Conservation (phyloP, 2,329 filamentous ascomycete species). For the Intubia oerlemansii region DNA sequence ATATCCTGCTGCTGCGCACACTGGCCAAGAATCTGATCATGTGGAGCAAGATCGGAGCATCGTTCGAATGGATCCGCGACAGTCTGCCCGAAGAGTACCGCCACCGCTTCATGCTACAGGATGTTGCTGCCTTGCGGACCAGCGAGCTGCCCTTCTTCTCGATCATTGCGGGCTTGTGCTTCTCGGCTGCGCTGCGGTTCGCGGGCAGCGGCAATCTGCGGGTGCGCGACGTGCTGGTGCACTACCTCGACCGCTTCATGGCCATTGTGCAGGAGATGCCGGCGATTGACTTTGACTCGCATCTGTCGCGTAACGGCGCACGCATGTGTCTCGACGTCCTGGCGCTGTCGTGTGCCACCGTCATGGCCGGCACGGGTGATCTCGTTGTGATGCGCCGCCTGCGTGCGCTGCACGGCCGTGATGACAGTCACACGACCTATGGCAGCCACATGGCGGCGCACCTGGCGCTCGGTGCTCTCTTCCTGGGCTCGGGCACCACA, state of each 20-base stretch:
- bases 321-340: conserved; percentile 82
- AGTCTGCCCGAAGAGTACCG: conserved; percentile 55
- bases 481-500: conserved; percentile 78
- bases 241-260: conserved; percentile 73
- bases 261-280: conserved; percentile 42
- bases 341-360: conserved; percentile 59
- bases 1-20: conserved; percentile 77
- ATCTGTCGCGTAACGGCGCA: conserved; percentile 61
- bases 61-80: conserved; percentile 49
- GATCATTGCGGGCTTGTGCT: conserved; percentile 75
- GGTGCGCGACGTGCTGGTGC: conserved; percentile 63
- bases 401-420: conserved; percentile 68
- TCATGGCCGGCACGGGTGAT: conserved; percentile 94
- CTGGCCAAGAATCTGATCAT: conserved; percentile 80
- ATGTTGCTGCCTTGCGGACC: conserved; percentile 43
- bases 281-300: conserved; percentile 50
- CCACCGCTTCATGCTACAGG: conserved; percentile 34
- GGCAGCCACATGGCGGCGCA: conserved; percentile 87
- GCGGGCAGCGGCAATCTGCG: conserved; percentile 48
- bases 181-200: conserved; percentile 52
- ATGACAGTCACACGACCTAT: conserved; percentile 68
- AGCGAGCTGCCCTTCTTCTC: conserved; percentile 84
- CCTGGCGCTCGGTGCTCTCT: conserved; percentile 75
- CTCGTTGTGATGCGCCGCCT: conserved; percentile 66
- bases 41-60: conserved; percentile 66